Conservation (phyloP, 768 basidiomycete genomes). For the Exidia glandulosa region DNA sequence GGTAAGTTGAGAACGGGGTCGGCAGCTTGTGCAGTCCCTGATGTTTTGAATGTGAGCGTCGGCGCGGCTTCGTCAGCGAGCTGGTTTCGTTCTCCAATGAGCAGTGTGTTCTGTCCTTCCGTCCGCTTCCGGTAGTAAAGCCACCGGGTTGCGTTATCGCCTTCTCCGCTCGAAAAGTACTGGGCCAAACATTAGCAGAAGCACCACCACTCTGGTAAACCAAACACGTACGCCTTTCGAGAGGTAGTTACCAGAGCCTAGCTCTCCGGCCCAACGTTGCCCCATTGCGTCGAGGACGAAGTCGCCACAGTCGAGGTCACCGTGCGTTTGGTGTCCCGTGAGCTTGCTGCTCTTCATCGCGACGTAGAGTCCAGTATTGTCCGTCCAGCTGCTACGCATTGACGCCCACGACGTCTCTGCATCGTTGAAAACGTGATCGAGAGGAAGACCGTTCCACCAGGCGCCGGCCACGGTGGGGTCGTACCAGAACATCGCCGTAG, state of each 20-base stretch:
- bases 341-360: conserved; percentile 31
- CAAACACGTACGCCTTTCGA: too few species aligned
- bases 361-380: conserved; percentile 28
- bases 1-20: conserved; percentile 20
- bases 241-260: conserved; percentile 31
- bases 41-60: conserved; percentile 21
- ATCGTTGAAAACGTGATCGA: conserved; percentile 30
- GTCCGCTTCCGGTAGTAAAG: conserved; percentile 33
- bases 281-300: conserved; percentile 35
- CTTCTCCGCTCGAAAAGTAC: conserved; percentile 29
- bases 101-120: conserved; percentile 35
- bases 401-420: conserved; percentile 27
- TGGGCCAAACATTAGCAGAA: conserved; percentile 8
- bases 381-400: conserved; percentile 29
- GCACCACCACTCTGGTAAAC: too few species aligned
- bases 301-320: conserved; percentile 33
- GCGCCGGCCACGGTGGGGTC: conserved; percentile 27
- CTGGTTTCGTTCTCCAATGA: conserved; percentile 28
- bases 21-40: conserved; percentile 25
- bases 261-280: conserved; percentile 31
- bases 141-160: conserved; percentile 25
- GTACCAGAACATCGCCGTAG: conserved; percentile 32
- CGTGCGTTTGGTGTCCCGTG: conserved; percentile 27
- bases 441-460: conserved; percentile 31
- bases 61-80: conserved; percentile 22